Evolutionary conservation across 371 early-diverging fungal species (phyloP), one percentile per base, ranked within the genome.

Genomic region (Mucor sp.): DNA sequence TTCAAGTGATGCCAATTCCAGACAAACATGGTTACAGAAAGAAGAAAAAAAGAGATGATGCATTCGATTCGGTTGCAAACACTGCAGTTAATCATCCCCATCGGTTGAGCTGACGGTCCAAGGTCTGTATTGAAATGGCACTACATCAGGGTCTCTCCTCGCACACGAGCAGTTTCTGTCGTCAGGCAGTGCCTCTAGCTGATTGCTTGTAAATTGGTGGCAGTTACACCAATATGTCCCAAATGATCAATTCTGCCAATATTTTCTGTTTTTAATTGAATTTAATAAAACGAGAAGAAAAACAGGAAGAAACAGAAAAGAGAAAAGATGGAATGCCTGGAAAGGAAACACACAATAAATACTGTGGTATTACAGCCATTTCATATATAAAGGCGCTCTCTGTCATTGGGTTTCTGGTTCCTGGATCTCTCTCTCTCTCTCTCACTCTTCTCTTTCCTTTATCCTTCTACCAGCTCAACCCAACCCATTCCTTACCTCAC

Each of bases 371-470:
- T 59, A 23, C 48, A 23, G 7, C 8, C 19, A 7, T 23, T 21
- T 60, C 33, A 33, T 17, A 25, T 56, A 56, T 56, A 56, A 30
- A 56, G 17, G 7, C n/a, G 4, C 14, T 23, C n/a, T 21, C 47
- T 14, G 14, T 28, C 4, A 19, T 17, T 25, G 25, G n/a, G 21
- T 12, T 14, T n/a, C 25, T 43, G 43, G 37, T 60, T 28, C 23
- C 21, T 50, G 50, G 50, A 60, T 17, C 33, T 60, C 44, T 28
- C 53, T 30, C 30, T 30, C 30, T 60, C 43, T 28, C 55, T n/a
- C n/a, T n/a, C n/a, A n/a, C n/a, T n/a, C 30, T 30, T 30, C 67
- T 68, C 62, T 74, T 70, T 65, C 70, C 63, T 70, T 69, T 65
- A 35, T 59, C 28, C 32, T 30, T 17, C 56, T 23, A 23, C 30